These are phyloP conservation scores for Plasmodium gonderi DNA, from an alignment of 169 alveolate species.

Conservation along the genomic window DNA sequence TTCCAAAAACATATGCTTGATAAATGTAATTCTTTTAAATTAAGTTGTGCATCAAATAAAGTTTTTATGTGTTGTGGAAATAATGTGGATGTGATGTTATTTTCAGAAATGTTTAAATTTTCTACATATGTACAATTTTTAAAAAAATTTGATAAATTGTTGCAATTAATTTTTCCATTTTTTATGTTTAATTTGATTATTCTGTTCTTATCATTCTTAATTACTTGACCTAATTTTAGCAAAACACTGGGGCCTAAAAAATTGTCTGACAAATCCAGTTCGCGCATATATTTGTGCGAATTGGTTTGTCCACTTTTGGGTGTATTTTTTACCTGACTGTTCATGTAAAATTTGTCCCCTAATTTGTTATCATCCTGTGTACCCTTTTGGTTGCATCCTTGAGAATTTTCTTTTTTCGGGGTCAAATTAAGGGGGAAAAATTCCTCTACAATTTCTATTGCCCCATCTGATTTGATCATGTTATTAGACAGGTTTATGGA, in stretches of 20 bases:
- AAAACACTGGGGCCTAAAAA: neutral
- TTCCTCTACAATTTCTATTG: slow-evolving; percentile 21
- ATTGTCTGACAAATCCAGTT: slow-evolving; percentile 43
- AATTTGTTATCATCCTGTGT: neutral
- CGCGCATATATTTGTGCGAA: neutral
- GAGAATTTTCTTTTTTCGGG: neutral
- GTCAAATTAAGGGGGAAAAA: neutral
- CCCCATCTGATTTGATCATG: slow-evolving; percentile 22
- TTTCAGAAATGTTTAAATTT: slow-evolving; percentile 28
- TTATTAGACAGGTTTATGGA: slow-evolving; percentile 29
- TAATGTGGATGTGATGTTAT: neutral
- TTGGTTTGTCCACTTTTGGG: neutral
- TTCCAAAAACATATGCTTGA: slow-evolving; percentile 9
- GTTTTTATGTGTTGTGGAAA: slow-evolving; percentile 12
- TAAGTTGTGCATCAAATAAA: slow-evolving; percentile 1
- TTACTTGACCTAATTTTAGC: neutral
- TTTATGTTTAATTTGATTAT: slow-evolving; percentile 10
- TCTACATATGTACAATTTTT: slow-evolving; percentile 15
- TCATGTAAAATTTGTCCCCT: neutral
- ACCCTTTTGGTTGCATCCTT: too few species aligned
- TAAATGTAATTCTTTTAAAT: slow-evolving; percentile 33
- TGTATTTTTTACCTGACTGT: slow-evolving; percentile 3
- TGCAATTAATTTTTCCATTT: neutral
- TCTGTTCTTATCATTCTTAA: neutral
- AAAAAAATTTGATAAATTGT: neutral